phyloP scores from a whole-genome alignment of 2,329 filamentous ascomycete genomes.

The Pyrenophora tritici-repentis region DNA sequence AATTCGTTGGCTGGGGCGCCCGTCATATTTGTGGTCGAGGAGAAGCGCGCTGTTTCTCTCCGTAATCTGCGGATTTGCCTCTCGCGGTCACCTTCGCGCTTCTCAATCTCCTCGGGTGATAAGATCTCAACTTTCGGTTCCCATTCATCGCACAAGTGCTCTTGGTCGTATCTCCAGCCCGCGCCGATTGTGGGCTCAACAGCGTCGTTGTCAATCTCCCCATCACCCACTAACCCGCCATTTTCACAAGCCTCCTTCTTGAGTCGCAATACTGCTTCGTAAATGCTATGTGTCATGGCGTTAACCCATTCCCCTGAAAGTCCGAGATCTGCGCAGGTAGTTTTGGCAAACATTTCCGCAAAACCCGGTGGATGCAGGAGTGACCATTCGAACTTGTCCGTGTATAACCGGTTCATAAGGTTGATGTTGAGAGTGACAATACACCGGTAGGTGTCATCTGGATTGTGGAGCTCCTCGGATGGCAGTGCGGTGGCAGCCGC shows the following conservation, averaged over 20 bases:
- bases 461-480: slow-evolving; percentile 77
- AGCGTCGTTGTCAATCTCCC: slow-evolving; percentile 86
- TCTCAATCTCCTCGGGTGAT: slow-evolving; percentile 96
- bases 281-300: slow-evolving; percentile 93
- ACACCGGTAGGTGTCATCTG: slow-evolving; percentile 93
- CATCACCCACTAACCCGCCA: slow-evolving; percentile 75
- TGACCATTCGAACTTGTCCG: slow-evolving; percentile 98
- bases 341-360: slow-evolving; percentile 87
- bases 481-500: slow-evolving; percentile 69
- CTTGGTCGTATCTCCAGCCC: slow-evolving; percentile 94
- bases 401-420: slow-evolving; percentile 87
- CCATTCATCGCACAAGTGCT: slow-evolving; percentile 70
- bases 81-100: slow-evolving; percentile 91
- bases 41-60: slow-evolving; percentile 90
- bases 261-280: slow-evolving; percentile 86
- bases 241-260: slow-evolving; percentile 98
- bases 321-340: slow-evolving; percentile 90
- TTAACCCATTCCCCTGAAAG: slow-evolving; percentile 91
- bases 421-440: slow-evolving; percentile 91
- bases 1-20: slow-evolving; percentile 69
- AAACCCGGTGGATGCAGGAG: slow-evolving; percentile 88
- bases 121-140: slow-evolving; percentile 62
- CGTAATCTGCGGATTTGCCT: slow-evolving; percentile 84
- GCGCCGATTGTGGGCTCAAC: slow-evolving; percentile 75
- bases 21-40: slow-evolving; percentile 79